Base-by-base conservation (phyloP, 169 alveolate species). In the Eimeria zaria region DNA sequence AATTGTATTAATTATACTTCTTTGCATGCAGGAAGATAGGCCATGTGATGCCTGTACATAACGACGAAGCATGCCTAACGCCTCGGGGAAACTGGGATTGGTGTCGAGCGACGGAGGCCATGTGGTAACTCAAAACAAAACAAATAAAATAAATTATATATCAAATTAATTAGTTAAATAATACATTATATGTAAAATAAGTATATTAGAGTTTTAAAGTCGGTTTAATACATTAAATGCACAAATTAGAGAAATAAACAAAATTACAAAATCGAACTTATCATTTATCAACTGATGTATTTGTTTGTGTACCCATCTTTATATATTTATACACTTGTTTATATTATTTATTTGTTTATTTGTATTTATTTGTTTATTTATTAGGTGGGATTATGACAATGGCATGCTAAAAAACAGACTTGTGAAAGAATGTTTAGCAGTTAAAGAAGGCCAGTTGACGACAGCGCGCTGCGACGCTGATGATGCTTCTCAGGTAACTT, bases 1-100 rank as follows among this genome's bases (percentile, higher is more conserved):
- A 18, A 11, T 12, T 58, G 62, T 74, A 36, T 74, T 36, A 0
- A 36, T 33, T 44, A 12, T 6, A 12, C 48, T 46, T 6, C 30
- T 24, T 9, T 48, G 62, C 58, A 27, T 60, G 73, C 92, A 92
- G 96, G 62, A 92, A 76, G 22, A 71, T 92, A 27, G 97, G 95
- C 39, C 97, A 96, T 83, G 92, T 97, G 85, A 97, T 97, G 98
- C 97, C 97, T 14, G 97, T 97, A 64, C 91, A 53, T 39, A 96
- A 97, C 64, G 98, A 97, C 64, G 98, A 97, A 76, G 95, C 98
- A 0, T 97, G 98, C 84, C 62, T 97, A 53, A 88, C 90, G n/a
- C 95, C 93, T 44, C 33, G 78, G 8, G 94, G 89, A 9, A 14
- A 53, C 36, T 89, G 84, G 41, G 96, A 81, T 67, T 93, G 96